These are phyloP conservation scores for Bretschneidera sinensis DNA, from an alignment of 345 rosid species.

Conservation along the genomic window DNA sequence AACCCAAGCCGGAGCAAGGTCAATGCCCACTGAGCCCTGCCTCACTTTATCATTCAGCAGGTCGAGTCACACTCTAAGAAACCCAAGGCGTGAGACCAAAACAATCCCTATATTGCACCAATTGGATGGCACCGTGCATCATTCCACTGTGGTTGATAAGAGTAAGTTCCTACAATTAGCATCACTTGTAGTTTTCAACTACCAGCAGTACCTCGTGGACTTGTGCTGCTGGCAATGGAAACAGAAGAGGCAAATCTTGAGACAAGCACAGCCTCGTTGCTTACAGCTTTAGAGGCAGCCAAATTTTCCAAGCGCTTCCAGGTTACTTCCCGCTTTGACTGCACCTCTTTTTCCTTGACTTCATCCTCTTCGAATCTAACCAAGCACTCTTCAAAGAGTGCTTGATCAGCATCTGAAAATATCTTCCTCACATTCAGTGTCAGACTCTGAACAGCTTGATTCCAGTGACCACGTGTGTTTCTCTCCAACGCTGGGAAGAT, in stretches of 20 bases:
- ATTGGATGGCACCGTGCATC: constrained; percentile 1
- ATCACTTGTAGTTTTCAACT: constrained; percentile 29
- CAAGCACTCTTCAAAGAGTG: constrained; percentile 64
- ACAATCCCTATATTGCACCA: constrained; percentile 14
- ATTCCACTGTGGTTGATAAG: constrained; percentile 5
- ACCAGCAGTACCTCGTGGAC: constrained; percentile 31
- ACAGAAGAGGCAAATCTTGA: constrained; percentile 44
- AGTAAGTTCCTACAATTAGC: constrained; percentile 8
- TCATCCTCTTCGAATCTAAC: constrained; percentile 52
- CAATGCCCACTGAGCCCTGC: constrained; percentile 11
- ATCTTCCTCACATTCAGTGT: constrained; percentile 54
- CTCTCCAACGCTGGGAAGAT: constrained; percentile 57
- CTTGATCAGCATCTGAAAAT: constrained; percentile 50
- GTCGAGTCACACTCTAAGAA: constrained; percentile 1
- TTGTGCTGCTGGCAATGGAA: constrained; percentile 35
- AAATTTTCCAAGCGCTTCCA: constrained; percentile 71
- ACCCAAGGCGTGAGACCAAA: neutral
- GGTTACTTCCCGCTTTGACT: constrained; percentile 43
- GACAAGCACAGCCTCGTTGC: constrained; percentile 53
- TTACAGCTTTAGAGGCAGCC: constrained; percentile 52
- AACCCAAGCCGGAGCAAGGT: constrained; percentile 15
- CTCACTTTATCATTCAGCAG: constrained; percentile 8
- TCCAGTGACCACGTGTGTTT: constrained; percentile 51
- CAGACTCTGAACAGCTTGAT: constrained; percentile 63
- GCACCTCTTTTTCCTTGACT: constrained; percentile 34